These are phyloP conservation scores for Verticillium klebahnii DNA, from an alignment of 2,329 filamentous ascomycete genomes.

Conservation along the genomic window DNA sequence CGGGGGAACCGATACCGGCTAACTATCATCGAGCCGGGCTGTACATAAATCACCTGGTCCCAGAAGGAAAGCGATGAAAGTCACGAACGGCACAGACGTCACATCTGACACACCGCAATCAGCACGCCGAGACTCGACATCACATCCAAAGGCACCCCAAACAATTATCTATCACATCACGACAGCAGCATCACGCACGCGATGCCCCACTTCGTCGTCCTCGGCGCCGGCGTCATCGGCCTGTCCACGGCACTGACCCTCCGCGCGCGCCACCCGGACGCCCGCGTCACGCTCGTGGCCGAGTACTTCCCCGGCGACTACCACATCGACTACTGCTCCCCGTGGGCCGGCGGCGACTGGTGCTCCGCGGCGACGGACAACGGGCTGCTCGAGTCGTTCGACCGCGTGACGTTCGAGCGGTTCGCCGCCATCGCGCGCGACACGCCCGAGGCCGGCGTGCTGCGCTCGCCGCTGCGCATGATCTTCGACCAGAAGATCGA, in stretches of 20 bases:
- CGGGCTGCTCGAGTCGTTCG: constrained; percentile 10
- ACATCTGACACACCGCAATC: background rate
- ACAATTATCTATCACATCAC: too few species aligned
- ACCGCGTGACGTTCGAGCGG: constrained; percentile 13
- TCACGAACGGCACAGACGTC: too few species aligned
- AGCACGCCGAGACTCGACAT: too few species aligned
- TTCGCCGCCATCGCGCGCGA: constrained; percentile 10
- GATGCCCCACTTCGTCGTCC: background rate
- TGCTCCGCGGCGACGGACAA: constrained; percentile 59
- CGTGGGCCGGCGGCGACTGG: constrained; percentile 77
- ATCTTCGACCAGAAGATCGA: constrained; percentile 13
- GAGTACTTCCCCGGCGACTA: constrained; percentile 95
- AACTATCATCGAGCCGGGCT: background rate
- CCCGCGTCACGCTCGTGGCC: constrained; percentile 62
- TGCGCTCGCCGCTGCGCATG: constrained; percentile 12
- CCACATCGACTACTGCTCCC: constrained; percentile 84
- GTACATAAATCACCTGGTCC: background rate
- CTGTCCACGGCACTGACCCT: background rate
- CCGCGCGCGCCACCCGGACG: constrained; percentile 1
- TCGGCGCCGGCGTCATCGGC: background rate
- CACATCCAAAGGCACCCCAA: too few species aligned
- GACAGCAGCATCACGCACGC: background rate
- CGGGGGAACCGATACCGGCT: background rate
- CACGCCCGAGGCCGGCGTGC: constrained; percentile 8
- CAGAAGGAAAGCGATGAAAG: too few species aligned